Evolutionary conservation across 2,329 filamentous ascomycete species (phyloP).

Genomic region (Aureobasidium sp.): DNA sequence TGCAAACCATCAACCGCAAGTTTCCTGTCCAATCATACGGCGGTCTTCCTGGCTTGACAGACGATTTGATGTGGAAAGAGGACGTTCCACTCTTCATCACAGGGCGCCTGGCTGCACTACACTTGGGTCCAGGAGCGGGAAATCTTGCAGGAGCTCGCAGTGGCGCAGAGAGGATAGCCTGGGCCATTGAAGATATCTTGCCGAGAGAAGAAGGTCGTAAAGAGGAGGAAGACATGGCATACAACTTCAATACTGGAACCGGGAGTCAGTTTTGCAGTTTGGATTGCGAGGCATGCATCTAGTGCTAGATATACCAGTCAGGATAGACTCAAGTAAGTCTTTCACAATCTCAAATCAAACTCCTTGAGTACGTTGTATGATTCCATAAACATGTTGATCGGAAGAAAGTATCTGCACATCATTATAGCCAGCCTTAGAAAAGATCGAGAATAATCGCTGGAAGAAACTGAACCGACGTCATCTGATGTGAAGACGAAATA

Average conservation of each 20-base stretch:
- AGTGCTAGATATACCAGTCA: background rate
- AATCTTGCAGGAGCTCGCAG: conserved; percentile 67
- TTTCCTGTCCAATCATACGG: conserved; percentile 55
- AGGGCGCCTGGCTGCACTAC: conserved; percentile 57
- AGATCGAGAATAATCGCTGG: too few species aligned
- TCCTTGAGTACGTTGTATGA: background rate
- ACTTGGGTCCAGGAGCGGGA: conserved; percentile 62
- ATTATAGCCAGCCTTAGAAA: too few species aligned
- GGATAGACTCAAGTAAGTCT: background rate
- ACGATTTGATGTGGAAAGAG: conserved; percentile 67
- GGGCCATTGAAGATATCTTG: conserved; percentile 57
- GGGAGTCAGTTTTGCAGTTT: conserved; percentile 31
- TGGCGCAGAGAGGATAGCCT: conserved; percentile 65
- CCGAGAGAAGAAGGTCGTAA: conserved; percentile 18
- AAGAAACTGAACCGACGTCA: too few species aligned
- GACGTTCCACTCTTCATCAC: conserved; percentile 67
- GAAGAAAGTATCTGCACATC: too few species aligned
- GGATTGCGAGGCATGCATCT: conserved; percentile 3
- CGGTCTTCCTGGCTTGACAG: conserved; percentile 63
- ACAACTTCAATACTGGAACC: conserved; percentile 31
- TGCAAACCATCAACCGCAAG: conserved; percentile 50
- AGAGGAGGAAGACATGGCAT: conserved; percentile 16
- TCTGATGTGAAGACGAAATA: too few species aligned
- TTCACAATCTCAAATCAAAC: too few species aligned
- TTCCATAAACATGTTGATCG: too few species aligned